phyloP scores from a whole-genome alignment of 768 basidiomycete species.

The Mycena polygramma region DNA sequence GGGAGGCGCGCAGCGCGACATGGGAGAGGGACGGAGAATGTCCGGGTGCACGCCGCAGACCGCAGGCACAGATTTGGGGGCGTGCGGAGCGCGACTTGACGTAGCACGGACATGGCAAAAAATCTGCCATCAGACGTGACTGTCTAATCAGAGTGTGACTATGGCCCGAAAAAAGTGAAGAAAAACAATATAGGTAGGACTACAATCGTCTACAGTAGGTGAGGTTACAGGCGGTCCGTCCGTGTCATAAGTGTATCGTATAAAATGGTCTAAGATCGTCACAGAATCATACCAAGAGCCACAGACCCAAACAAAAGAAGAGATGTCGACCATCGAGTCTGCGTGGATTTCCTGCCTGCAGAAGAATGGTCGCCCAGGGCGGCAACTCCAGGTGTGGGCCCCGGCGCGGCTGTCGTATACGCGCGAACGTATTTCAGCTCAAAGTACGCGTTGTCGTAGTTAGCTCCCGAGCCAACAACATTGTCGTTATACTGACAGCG shows the following conservation, averaged over 20 bases:
- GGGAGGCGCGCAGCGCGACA: slow-evolving; percentile 5
- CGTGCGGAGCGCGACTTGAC: slow-evolving; percentile 14
- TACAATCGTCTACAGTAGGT: slow-evolving; percentile 20
- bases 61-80: slow-evolving; percentile 23
- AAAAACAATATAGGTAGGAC: slow-evolving; percentile 5
- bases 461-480: slow-evolving; percentile 65
- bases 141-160: neutral
- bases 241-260: slow-evolving; percentile 26
- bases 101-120: slow-evolving; percentile 12
- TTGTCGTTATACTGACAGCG: slow-evolving; percentile 65
- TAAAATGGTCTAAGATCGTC: slow-evolving; percentile 20
- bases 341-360: neutral
- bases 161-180: neutral
- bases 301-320: slow-evolving; percentile 1
- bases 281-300: slow-evolving; percentile 17
- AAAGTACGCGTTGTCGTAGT: slow-evolving; percentile 71
- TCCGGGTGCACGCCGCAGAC: slow-evolving; percentile 4
- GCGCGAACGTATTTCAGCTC: slow-evolving; percentile 65
- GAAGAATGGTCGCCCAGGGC: slow-evolving; percentile 47
- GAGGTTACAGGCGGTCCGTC: slow-evolving; percentile 14
- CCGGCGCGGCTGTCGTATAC: slow-evolving; percentile 34
- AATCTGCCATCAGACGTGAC: neutral
- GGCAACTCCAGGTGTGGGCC: slow-evolving; percentile 40
- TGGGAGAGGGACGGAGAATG: neutral
- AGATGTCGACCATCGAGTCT: neutral